phyloP scores from a whole-genome alignment of 2,329 filamentous ascomycete species.

The Xylariaceae sp. region DNA sequence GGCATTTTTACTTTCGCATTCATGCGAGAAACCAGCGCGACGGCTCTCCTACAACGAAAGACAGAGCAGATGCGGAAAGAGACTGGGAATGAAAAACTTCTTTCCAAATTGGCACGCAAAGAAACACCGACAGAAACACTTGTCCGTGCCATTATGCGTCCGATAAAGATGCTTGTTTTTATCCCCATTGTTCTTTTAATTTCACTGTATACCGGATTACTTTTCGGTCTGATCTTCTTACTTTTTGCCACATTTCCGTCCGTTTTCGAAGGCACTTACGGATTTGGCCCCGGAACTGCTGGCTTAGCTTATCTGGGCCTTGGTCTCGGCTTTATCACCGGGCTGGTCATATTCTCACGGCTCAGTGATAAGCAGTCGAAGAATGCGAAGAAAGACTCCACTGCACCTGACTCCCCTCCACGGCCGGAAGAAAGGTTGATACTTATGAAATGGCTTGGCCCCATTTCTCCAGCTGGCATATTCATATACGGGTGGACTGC shows the following conservation, averaged over 20 bases:
- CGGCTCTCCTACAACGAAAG: conserved; percentile 7
- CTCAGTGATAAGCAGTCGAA: conserved; percentile 14
- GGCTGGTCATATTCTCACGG: conserved; percentile 6
- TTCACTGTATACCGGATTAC: conserved; percentile 10
- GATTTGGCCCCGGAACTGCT: conserved; percentile 1
- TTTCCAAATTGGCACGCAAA: conserved; percentile 4
- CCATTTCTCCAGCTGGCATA: conserved; percentile 5
- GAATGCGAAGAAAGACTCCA: neutral
- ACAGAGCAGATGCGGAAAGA: neutral
- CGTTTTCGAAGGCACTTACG: conserved; percentile 11
- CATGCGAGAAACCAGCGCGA: conserved; percentile 20
- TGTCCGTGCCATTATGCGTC: conserved; percentile 1
- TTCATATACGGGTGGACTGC: conserved; percentile 25
- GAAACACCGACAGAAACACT: neutral
- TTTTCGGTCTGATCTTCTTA: conserved; percentile 14
- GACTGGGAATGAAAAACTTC: neutral
- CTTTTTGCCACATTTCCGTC: conserved; percentile 11
- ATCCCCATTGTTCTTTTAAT: conserved; percentile 11
- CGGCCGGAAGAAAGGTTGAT: conserved; percentile 16
- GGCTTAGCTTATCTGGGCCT: conserved; percentile 17
- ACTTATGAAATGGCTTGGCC: conserved; percentile 14
- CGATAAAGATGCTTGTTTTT: conserved; percentile 11
- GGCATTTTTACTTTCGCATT: conserved; percentile 1
- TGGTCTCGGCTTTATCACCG: conserved; percentile 5
- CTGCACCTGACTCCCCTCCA: neutral